Conservation (phyloP, 768 basidiomycete species). For the Russula olivacea region DNA sequence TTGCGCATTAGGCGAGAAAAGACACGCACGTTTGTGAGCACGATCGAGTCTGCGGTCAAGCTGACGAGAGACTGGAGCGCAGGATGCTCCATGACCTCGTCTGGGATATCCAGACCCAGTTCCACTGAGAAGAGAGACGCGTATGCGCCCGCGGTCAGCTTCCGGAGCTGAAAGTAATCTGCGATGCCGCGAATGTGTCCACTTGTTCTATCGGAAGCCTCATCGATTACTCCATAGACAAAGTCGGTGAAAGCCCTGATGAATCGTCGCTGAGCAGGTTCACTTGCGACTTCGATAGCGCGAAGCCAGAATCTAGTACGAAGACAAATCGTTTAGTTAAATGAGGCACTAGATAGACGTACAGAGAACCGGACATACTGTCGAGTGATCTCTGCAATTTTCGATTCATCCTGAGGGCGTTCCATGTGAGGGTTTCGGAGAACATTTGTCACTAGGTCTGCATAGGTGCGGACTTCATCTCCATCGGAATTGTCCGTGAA, state of each 20-base stretch:
- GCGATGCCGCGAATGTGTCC: slow-evolving; percentile 35
- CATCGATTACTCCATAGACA: slow-evolving; percentile 31
- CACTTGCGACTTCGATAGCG: not conserved
- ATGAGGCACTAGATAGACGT: too few species aligned
- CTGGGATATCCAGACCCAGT: slow-evolving; percentile 37
- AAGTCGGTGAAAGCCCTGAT: slow-evolving; percentile 30
- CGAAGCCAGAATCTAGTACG: slow-evolving; percentile 13
- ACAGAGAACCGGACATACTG: slow-evolving; percentile 3
- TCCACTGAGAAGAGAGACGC: slow-evolving; percentile 37
- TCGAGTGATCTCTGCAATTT: slow-evolving; percentile 15
- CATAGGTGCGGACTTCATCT: slow-evolving; percentile 1
- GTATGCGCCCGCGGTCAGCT: slow-evolving; percentile 37
- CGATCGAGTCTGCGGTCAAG: slow-evolving; percentile 33
- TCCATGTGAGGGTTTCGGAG: slow-evolving; percentile 11
- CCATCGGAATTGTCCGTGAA: slow-evolving; percentile 9
- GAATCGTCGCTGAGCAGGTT: slow-evolving; percentile 27
- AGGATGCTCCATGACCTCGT: slow-evolving; percentile 39
- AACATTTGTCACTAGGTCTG: slow-evolving; percentile 4
- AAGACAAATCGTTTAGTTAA: not conserved
- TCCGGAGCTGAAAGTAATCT: slow-evolving; percentile 37
- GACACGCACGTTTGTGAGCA: slow-evolving; percentile 36
- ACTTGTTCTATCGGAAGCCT: slow-evolving; percentile 35
- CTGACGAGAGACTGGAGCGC: slow-evolving; percentile 31
- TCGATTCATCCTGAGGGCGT: slow-evolving; percentile 8
- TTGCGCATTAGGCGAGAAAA: too few species aligned